Conservation (phyloP, 805 yeast species). For the Ogataea polymorpha region DNA sequence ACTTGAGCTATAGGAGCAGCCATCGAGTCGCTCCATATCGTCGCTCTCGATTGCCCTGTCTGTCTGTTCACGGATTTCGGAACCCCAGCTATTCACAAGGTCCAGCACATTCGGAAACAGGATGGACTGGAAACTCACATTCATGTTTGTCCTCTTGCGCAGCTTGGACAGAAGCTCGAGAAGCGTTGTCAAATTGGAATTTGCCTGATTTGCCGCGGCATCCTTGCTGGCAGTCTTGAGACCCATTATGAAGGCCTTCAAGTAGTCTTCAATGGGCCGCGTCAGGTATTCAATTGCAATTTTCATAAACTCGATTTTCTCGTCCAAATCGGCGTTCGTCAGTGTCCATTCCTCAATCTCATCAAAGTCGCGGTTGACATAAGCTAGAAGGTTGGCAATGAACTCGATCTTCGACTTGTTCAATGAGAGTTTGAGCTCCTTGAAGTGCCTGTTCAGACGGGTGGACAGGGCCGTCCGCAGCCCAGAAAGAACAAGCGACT, state of each 20-base stretch:
- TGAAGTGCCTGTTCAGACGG: conserved; percentile 12
- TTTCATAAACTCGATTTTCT: conserved; percentile 18
- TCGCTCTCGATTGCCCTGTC: conserved; percentile 58
- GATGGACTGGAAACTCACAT: conserved; percentile 25
- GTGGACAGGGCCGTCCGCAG: conserved; percentile 9
- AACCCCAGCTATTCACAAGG: conserved; percentile 26
- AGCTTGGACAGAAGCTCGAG: conserved; percentile 13
- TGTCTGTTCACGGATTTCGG: conserved; percentile 30
- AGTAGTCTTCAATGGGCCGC: conserved; percentile 19
- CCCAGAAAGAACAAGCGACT: conserved; percentile 12
- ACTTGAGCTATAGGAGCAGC: conserved; percentile 29
- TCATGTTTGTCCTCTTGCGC: conserved; percentile 18
- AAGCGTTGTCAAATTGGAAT: conserved; percentile 12
- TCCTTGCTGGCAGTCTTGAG: conserved; percentile 6
- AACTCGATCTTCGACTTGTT: conserved; percentile 14
- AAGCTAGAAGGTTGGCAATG: conserved; percentile 17
- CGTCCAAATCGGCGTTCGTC: conserved; percentile 21
- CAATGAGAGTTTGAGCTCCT: conserved; percentile 14
- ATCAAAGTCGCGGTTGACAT: conserved; percentile 24
- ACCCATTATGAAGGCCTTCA: conserved; percentile 18
- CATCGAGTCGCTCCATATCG: conserved; percentile 40
- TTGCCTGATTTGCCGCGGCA: conserved; percentile 2
- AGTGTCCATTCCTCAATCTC: conserved; percentile 26
- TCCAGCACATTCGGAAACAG: conserved; percentile 23
- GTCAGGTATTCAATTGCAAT: conserved; percentile 17